phyloP scores from a whole-genome alignment of 495 filamentous ascomycete genomes.

The Sabuloglossum arenarium region DNA sequence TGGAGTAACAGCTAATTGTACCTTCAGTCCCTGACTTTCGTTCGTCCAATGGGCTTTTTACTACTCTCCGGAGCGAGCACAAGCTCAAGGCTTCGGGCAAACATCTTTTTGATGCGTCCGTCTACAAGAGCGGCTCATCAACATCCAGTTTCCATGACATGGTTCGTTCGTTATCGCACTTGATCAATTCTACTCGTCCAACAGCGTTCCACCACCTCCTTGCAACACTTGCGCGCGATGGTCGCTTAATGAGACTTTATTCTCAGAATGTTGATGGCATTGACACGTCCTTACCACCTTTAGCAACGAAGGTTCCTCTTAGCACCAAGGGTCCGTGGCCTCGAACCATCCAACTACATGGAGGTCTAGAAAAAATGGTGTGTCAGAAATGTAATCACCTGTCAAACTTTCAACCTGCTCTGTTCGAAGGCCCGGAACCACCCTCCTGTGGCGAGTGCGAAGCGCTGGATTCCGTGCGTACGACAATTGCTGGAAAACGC shows the following conservation, averaged over 20 bases:
- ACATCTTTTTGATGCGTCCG: constrained; percentile 89
- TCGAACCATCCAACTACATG: constrained; percentile 79
- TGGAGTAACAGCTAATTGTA: constrained; percentile 7
- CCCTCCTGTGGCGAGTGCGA: constrained; percentile 64
- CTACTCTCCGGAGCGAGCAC: constrained; percentile 59
- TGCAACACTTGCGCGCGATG: constrained; percentile 73
- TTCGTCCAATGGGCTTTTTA: constrained; percentile 73
- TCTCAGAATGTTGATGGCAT: constrained; percentile 93
- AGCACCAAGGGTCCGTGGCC: constrained; percentile 76
- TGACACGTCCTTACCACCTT: constrained; percentile 63
- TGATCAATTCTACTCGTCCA: constrained; percentile 53
- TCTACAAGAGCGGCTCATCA: constrained; percentile 75
- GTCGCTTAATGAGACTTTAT: constrained; percentile 78
- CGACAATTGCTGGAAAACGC: constrained; percentile 59
- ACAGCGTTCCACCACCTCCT: constrained; percentile 89
- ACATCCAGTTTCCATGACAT: constrained; percentile 86
- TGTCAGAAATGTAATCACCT: constrained; percentile 78
- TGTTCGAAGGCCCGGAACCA: constrained; percentile 68
- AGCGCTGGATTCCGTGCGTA: constrained; percentile 53
- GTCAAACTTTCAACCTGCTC: constrained; percentile 47
- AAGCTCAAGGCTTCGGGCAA: constrained; percentile 87
- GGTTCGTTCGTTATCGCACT: constrained; percentile 67
- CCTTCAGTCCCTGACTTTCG: constrained; percentile 83
- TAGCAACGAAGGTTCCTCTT: constrained; percentile 57
- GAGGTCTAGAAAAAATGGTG: constrained; percentile 85